Base-by-base conservation (phyloP, 352 stramenopile species). In the Phytophthora rubi region DNA sequence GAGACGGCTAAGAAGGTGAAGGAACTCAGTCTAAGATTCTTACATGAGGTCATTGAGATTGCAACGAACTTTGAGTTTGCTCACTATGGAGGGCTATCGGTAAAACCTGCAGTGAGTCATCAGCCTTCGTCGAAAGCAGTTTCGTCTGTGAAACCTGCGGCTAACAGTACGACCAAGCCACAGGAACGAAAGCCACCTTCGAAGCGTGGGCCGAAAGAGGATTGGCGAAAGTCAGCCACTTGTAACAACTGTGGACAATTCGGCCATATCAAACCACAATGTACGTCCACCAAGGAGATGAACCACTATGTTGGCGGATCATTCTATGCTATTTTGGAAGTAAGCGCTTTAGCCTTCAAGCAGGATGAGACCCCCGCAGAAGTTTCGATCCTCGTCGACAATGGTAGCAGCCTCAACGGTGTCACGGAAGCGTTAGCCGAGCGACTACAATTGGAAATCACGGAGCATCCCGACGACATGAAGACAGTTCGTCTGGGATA, bases 21-120 rank as follows among this genome's bases (percentile, higher is more conserved):
- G 45, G 32, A 64, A 6, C 5, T 21, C 5, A 65, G 59, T 65
- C 59, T 32, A 44, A 23, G 4, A 6, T 35, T 18, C 2, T 16
- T 65, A 21, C 16, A 57, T 32, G 48, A 57, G 4, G 48, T 26
- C 6, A 53, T 65, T 33, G 21, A 53, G 59, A 64, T 64, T 35
- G 58, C 58, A 4, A 37, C 58, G 32, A 64, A 39, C n/a, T 57
- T 64, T 37, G 47, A 64, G 47, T 64, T 64, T 56, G 44, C 58
- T 3, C 58, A 57, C 47, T 64, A 56, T 33, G 7, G 2, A 44
- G 47, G 58, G 7, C 16, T 35, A 13, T 12, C 47, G 10, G 1
- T 26, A 23, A 61, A 61, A 18, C 7, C n/a, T 10, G 12, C 35
- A 15, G 35, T 15, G 35, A 44, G 12, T 44, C 35, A 44, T 15